These are phyloP conservation scores for Phialocephala sp. DNA, from an alignment of 2,329 filamentous ascomycete genomes.

Conservation along the genomic window DNA sequence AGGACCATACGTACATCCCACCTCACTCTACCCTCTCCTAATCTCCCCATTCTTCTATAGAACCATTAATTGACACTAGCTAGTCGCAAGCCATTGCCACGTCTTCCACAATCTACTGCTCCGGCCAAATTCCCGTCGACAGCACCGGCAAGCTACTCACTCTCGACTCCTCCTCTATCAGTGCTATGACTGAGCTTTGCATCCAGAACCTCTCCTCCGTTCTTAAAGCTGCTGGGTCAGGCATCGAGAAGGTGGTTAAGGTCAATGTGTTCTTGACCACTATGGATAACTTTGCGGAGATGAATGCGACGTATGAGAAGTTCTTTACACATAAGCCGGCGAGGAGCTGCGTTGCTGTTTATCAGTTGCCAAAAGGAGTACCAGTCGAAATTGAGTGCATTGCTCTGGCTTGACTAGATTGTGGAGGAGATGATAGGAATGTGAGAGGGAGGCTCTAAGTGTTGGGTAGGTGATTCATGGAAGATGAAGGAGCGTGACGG, in stretches of 20 bases:
- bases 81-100: slow-evolving; percentile 72
- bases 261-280: slow-evolving; percentile 80
- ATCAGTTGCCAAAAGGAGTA: slow-evolving; percentile 85
- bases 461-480: slow-evolving; percentile 9
- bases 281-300: slow-evolving; percentile 67
- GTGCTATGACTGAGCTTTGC: slow-evolving; percentile 68
- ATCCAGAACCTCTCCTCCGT: slow-evolving; percentile 87
- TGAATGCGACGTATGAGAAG: slow-evolving; percentile 61
- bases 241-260: slow-evolving; percentile 85
- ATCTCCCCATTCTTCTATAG: slow-evolving; percentile 1
- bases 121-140: slow-evolving; percentile 53
- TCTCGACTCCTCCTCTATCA: slow-evolving; percentile 62
- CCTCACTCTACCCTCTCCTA: slow-evolving; percentile 6
- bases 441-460: not conserved
- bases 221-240: slow-evolving; percentile 80
- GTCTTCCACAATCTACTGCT: slow-evolving; percentile 69
- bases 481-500: not conserved
- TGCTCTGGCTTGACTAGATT: slow-evolving; percentile 63
- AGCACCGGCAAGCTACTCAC: slow-evolving; percentile 41
- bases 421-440: not conserved
- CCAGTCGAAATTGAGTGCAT: slow-evolving; percentile 93
- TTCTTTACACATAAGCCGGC: slow-evolving; percentile 84
- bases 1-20: slow-evolving; percentile 37
- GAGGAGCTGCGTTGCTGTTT: slow-evolving; percentile 89
- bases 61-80: slow-evolving; percentile 16